A percentile compares a stretch with the other conserved stretches of the same genome.
These are phyloP conservation scores for Ophiocordyceps camponoti-saundersi DNA, from an alignment of 2,329 filamentous ascomycete species.

Conservation along the genomic window DNA sequence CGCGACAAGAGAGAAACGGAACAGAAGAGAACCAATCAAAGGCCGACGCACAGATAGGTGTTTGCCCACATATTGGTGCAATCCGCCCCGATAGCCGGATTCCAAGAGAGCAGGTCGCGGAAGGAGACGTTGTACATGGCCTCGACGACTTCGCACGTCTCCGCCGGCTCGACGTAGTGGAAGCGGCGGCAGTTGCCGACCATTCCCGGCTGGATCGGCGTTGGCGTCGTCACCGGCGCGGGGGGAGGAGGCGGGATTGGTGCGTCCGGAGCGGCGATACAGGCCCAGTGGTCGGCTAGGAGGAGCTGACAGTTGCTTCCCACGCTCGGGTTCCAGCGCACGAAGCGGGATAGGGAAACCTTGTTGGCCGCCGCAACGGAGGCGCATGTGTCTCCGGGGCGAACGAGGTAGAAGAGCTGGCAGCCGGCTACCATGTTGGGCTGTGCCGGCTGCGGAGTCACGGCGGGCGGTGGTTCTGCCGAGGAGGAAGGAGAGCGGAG, in stretches of 20 bases:
- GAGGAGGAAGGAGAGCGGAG: background rate
- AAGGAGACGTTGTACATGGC: constrained; percentile 6
- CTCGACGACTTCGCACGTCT: constrained; percentile 7
- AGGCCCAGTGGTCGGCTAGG: constrained; percentile 3
- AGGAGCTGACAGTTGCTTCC: constrained; percentile 9
- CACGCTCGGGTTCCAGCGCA: constrained; percentile 14
- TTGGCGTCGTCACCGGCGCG: constrained; percentile 1
- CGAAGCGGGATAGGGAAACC: constrained; percentile 8
- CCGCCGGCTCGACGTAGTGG: constrained; percentile 3
- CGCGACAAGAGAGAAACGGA: too few relatives aligned
- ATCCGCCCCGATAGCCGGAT: constrained; percentile 10
- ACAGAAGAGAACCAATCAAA: background rate
- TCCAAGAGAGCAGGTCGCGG: constrained; percentile 11
- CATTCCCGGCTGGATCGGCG: constrained; percentile 3
- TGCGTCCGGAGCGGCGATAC: constrained; percentile 1
- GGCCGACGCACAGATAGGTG: constrained; percentile 3
- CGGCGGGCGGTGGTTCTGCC: background rate
- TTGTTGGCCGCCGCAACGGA: constrained; percentile 5
- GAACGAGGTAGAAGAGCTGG: constrained; percentile 3
- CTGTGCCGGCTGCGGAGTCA: background rate
- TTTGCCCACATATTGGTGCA: constrained; percentile 9
- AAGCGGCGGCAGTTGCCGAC: constrained; percentile 3
- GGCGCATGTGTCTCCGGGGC: constrained; percentile 5
- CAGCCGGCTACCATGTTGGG: constrained; percentile 2
- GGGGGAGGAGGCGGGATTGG: background rate